A percentile compares a stretch with the other conserved stretches of the same genome.
phyloP scores from a whole-genome alignment of 1,284 basidiomycete species.

The Trichosporon sp. region DNA sequence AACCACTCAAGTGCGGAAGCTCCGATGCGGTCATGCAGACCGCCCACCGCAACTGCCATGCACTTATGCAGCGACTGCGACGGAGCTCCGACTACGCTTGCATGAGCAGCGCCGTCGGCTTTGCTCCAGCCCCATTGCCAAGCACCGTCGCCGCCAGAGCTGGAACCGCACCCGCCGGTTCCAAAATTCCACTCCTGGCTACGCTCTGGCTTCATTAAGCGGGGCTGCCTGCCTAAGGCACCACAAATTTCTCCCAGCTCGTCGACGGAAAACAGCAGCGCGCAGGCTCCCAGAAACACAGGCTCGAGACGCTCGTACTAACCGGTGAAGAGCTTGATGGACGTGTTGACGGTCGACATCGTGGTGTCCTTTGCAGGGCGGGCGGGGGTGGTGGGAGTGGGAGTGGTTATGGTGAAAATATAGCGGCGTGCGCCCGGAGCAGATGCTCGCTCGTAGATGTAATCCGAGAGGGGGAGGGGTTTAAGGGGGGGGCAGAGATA shows the following conservation, averaged over 20 bases:
- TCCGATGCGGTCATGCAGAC: too few relatives aligned
- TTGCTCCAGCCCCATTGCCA: too few relatives aligned
- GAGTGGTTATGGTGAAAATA: not conserved
- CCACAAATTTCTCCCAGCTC: slow-evolving; percentile 1
- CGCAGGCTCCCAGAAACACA: not conserved
- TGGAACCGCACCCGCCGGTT: not conserved
- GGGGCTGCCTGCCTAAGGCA: too few relatives aligned
- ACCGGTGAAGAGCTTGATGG: slow-evolving; percentile 89
- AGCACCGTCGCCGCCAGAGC: not conserved
- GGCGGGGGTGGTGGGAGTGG: not conserved
- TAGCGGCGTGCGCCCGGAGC: not conserved
- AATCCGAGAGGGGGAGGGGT: slow-evolving; percentile 1
- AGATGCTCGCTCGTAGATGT: not conserved
- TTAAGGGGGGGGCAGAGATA: slow-evolving; percentile 1
- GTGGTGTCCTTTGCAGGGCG: slow-evolving; percentile 4
- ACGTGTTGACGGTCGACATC: slow-evolving; percentile 46
- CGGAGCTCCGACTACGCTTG: too few relatives aligned
- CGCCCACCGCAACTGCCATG: too few relatives aligned
- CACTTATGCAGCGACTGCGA: too few relatives aligned
- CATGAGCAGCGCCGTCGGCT: too few relatives aligned
- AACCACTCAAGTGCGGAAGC: too few relatives aligned
- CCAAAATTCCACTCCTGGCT: not conserved
- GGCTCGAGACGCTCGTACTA: slow-evolving; percentile 35
- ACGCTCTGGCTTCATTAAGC: not conserved
- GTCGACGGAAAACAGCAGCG: not conserved